Evolutionary conservation across 2,329 filamentous ascomycete species (phyloP), one percentile per base, ranked within the genome.

Genomic region (Alternaria conjuncta): DNA sequence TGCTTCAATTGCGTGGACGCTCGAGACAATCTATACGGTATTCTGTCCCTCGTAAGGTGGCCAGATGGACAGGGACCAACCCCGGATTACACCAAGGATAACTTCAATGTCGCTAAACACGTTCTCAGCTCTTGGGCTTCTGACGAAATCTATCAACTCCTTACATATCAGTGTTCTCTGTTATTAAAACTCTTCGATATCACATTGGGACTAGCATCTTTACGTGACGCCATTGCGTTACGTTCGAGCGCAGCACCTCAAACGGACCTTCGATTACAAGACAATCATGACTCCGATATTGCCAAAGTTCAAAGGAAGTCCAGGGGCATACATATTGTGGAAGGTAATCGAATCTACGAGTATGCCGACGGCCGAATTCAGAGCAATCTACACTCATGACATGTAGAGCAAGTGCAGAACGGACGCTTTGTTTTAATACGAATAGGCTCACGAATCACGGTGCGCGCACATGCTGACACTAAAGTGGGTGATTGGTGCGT

Each of bases 261-360:
- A 41, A 0, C 32, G 15, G 15, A 3, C 32, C 1, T 18, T 10
- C 15, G 15, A 41, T 0, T 10, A 41, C 32, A 41, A 1, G 2
- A 2, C 8, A 10, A 10, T 1, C 15, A 0, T 18, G 0, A 0
- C 2, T 10, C 32, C 8, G 0, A 18, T 2, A 10, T 9, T 6
- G 4, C 8, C 32, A 41, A 36, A 5, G 32, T n/a, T 0, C 3
- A 0, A 9, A 9, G 3, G 15, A 5, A 3, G 0, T 36, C 15
- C 15, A 10, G 1, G 0, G 32, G 32, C 4, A 5, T 36, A n/a
- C 32, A 7, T 0, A 36, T 36, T 4, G 7, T 3, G 6, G 28
- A 32, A 6, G 28, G 12, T 2, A 13, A 13, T 13, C 28, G 5
- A 12, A 30, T 30, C 1, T 30, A 5, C 6, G 12, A 30, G 2